phyloP scores from a whole-genome alignment of 2,329 filamentous ascomycete genomes.

The Pseudocercospora vitis region DNA sequence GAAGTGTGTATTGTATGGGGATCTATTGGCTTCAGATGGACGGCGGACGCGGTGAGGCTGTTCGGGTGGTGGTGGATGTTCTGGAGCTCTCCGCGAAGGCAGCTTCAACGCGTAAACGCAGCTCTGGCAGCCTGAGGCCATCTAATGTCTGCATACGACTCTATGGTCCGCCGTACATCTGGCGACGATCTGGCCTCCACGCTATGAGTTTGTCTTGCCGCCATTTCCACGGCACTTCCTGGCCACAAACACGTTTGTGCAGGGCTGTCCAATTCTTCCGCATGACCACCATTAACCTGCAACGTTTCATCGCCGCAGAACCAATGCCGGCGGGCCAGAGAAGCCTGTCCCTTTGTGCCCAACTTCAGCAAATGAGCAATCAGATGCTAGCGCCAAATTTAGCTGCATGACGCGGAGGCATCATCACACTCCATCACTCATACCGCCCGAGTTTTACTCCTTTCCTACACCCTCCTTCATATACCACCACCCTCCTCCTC shows the following conservation, averaged over 20 bases:
- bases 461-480: slow-evolving; percentile 9
- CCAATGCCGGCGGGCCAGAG: slow-evolving; percentile 3
- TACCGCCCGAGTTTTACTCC: slow-evolving; percentile 6
- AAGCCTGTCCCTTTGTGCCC: slow-evolving; percentile 5
- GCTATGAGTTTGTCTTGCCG: too few relatives aligned
- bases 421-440: slow-evolving; percentile 13
- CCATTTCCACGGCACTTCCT: not conserved
- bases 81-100: too few relatives aligned
- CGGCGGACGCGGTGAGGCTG: too few relatives aligned
- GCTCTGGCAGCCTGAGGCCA: too few relatives aligned
- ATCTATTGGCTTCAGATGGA: too few relatives aligned
- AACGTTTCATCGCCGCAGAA: slow-evolving; percentile 6
- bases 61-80: too few relatives aligned
- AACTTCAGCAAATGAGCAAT: not conserved
- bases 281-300: not conserved
- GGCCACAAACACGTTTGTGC: not conserved
- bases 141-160: too few relatives aligned
- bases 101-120: too few relatives aligned
- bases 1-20: too few relatives aligned
- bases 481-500: slow-evolving; percentile 18
- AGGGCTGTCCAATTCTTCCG: slow-evolving; percentile 1
- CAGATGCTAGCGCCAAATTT: not conserved
- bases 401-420: not conserved
- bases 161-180: too few relatives aligned
- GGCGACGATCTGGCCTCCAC: too few relatives aligned